phyloP scores from a whole-genome alignment of 2,329 filamentous ascomycete species.

The Zalaria sp. region DNA sequence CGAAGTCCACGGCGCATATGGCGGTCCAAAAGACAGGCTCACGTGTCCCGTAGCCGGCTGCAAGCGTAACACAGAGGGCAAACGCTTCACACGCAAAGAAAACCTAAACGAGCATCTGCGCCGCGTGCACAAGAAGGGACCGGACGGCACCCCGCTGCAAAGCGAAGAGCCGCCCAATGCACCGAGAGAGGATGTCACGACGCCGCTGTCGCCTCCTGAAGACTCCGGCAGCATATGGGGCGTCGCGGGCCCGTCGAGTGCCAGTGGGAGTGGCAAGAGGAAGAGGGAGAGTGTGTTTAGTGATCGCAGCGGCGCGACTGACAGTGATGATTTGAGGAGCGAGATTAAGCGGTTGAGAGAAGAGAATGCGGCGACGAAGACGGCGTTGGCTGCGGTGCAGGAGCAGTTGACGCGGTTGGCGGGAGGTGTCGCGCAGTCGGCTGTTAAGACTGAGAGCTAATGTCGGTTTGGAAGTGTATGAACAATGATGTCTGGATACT shows the following conservation, averaged over 20 bases:
- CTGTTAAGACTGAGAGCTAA: neutral
- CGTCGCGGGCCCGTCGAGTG: no score
- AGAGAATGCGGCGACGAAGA: neutral
- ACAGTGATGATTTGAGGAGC: neutral
- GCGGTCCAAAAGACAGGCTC: constrained; percentile 73
- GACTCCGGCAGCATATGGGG: neutral
- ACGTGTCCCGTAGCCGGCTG: constrained; percentile 69
- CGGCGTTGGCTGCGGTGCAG: neutral
- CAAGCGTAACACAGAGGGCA: constrained; percentile 66
- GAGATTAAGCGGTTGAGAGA: neutral
- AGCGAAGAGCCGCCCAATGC: neutral
- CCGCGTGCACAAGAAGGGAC: constrained; percentile 52
- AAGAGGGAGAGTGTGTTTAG: neutral
- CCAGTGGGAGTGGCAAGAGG: neutral
- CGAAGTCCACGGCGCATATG: constrained; percentile 84
- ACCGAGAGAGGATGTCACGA: neutral
- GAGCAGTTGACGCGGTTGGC: neutral
- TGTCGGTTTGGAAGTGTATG: neutral
- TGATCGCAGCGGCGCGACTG: neutral
- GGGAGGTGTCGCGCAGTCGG: neutral
- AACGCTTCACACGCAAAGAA: constrained; percentile 84
- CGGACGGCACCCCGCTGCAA: neutral
- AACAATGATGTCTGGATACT: neutral
- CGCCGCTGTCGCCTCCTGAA: neutral
- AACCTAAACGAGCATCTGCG: constrained; percentile 89